Evolutionary conservation across 2,329 filamentous ascomycete species (phyloP).

Genomic region (Acrocalymma vagum): DNA sequence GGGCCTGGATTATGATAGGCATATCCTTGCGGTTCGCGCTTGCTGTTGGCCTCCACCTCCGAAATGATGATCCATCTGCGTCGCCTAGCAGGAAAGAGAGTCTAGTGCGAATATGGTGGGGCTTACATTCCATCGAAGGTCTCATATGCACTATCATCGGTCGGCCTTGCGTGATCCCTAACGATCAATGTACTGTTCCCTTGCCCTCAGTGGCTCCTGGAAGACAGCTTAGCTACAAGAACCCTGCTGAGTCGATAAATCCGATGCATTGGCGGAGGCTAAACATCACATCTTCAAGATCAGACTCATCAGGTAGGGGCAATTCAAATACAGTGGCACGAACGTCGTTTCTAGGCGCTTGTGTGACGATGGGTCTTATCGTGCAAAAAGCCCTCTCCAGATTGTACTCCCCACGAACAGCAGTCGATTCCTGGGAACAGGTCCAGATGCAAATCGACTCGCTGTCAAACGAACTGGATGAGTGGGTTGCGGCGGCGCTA

Average conservation of each 20-base stretch:
- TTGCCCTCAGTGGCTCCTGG: constrained; percentile 30
- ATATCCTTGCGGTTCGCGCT: constrained; percentile 45
- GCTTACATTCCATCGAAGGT: constrained; percentile 43
- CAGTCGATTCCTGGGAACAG: constrained; percentile 41
- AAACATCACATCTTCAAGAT: background rate
- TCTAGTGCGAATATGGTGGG: constrained; percentile 48
- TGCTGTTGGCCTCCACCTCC: constrained; percentile 46
- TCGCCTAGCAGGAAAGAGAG: constrained; percentile 32
- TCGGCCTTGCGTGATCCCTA: constrained; percentile 39
- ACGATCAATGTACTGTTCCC: constrained; percentile 39
- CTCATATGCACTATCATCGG: constrained; percentile 45
- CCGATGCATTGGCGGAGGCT: background rate
- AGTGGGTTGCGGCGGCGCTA: constrained; percentile 32
- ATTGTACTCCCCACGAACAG: constrained; percentile 44
- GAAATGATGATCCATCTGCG: constrained; percentile 34
- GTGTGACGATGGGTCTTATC: constrained; percentile 19
- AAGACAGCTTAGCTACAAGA: constrained; percentile 7
- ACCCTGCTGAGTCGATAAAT: background rate
- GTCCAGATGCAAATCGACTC: constrained; percentile 36
- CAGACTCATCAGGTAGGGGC: constrained; percentile 4
- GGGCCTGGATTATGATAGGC: constrained; percentile 47
- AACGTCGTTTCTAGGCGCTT: constrained; percentile 11
- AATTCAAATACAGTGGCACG: constrained; percentile 6
- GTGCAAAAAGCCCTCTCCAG: constrained; percentile 23
- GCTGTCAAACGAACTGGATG: constrained; percentile 35